Conservation (phyloP, 2,329 filamentous ascomycete genomes). For the Shiraia sp. region DNA sequence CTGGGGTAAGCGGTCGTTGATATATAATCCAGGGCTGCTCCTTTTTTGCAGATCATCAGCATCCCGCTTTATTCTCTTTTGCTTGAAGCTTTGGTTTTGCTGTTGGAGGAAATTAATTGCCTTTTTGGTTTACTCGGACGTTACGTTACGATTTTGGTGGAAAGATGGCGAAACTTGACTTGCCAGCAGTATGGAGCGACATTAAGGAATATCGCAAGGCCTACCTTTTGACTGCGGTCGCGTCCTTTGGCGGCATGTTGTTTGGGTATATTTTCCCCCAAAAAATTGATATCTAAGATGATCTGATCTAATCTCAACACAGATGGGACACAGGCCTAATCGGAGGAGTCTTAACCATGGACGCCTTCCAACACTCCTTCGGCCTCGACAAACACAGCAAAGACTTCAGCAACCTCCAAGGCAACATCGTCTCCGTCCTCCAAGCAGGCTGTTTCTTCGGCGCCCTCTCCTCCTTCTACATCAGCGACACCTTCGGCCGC, state of each 20-base stretch:
- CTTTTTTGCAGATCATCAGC: too few species aligned
- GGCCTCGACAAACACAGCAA: slow-evolving; percentile 36
- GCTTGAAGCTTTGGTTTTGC: background rate
- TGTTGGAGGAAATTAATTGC: background rate
- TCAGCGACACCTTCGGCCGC: slow-evolving; percentile 48
- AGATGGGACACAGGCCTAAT: slow-evolving; percentile 46
- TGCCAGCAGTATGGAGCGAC: slow-evolving; percentile 43
- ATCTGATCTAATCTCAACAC: slow-evolving; percentile 22
- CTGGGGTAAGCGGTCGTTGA: too few species aligned
- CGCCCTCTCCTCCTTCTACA: slow-evolving; percentile 48
- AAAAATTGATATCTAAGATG: background rate
- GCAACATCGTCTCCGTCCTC: slow-evolving; percentile 51
- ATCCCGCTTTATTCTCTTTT: too few species aligned
- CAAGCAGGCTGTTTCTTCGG: slow-evolving; percentile 52
- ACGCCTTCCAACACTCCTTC: slow-evolving; percentile 49
- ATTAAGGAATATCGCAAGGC: slow-evolving; percentile 46
- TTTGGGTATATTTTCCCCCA: too few species aligned
- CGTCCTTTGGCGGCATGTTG: slow-evolving; percentile 48
- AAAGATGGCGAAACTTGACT: slow-evolving; percentile 38
- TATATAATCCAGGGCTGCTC: too few species aligned
- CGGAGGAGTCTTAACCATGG: slow-evolving; percentile 49
- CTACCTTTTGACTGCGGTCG: slow-evolving; percentile 48
- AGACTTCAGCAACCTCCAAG: slow-evolving; percentile 46
- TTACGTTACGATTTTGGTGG: background rate
- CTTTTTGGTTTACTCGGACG: background rate